phyloP scores from a whole-genome alignment of 169 alveolate genomes.

The Eimeria maxima region DNA sequence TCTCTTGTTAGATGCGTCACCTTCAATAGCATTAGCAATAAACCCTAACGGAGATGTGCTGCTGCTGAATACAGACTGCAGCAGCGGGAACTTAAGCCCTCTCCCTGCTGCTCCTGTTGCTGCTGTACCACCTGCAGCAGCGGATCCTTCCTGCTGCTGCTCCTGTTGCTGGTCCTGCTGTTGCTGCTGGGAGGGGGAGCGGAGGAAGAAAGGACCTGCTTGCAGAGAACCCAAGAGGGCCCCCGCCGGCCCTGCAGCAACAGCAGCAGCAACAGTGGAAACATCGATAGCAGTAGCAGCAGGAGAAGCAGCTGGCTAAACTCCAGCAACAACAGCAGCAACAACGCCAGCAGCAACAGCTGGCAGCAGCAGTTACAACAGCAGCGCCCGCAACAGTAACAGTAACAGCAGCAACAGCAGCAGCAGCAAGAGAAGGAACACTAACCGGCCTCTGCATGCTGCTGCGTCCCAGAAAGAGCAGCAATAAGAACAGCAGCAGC shows the following conservation, averaged over 20 bases:
- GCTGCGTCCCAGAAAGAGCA: neutral
- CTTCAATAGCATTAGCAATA: neutral
- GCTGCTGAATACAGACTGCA: slow-evolving; percentile 38
- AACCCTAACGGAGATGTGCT: neutral
- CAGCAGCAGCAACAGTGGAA: too few relatives aligned
- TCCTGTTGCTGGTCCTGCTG: slow-evolving; percentile 20
- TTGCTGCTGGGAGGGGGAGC: slow-evolving; percentile 17
- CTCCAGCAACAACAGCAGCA: neutral
- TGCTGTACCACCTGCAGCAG: neutral
- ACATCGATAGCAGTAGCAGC: too few relatives aligned
- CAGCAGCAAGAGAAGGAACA: neutral
- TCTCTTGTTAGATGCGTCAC: neutral
- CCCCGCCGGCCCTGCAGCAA: too few relatives aligned
- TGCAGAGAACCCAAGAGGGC: slow-evolving; percentile 7
- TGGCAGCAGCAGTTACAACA: neutral
- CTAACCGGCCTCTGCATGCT: neutral
- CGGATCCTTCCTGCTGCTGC: too few relatives aligned
- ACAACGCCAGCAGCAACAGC: neutral
- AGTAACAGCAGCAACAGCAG: slow-evolving; percentile 43
- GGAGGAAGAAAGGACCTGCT: neutral
- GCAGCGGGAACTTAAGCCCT: slow-evolving; percentile 10
- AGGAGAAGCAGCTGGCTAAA: neutral
- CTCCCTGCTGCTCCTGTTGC: neutral
- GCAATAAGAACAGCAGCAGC: slow-evolving; percentile 15
- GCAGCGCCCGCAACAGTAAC: neutral